These are phyloP conservation scores for Plasmodium gonderi DNA, from an alignment of 169 alveolate species.

Conservation along the genomic window DNA sequence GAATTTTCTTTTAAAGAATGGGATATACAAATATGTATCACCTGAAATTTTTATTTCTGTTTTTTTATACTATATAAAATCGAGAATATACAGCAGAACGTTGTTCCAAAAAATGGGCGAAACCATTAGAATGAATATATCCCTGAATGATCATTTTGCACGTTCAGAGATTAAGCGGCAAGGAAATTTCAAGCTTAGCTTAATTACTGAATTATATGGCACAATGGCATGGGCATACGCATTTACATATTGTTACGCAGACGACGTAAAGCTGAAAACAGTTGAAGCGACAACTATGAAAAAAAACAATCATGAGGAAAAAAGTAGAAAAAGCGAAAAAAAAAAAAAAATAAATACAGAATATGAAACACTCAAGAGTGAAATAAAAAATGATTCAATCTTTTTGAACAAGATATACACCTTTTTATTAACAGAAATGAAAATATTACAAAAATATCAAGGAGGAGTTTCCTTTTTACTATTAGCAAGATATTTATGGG, in stretches of 20 bases:
- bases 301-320: background rate
- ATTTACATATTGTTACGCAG: constrained; percentile 29
- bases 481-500: constrained; percentile 73
- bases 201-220: constrained; percentile 54
- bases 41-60: constrained; percentile 71
- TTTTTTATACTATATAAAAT: constrained; percentile 63
- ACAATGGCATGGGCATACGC: constrained; percentile 77
- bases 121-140: background rate
- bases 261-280: background rate
- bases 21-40: constrained; percentile 12
- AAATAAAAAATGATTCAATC: constrained; percentile 1
- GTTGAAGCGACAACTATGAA: background rate
- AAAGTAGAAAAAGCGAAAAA: background rate
- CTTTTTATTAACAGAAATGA: constrained; percentile 56
- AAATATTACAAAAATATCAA: constrained; percentile 13
- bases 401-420: constrained; percentile 35
- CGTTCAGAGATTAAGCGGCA: background rate
- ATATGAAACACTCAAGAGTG: too few relatives aligned
- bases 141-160: constrained; percentile 23
- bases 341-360: background rate
- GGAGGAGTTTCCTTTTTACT: constrained; percentile 36
- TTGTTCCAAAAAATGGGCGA: constrained; percentile 49
- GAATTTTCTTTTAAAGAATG: constrained; percentile 24
- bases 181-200: constrained; percentile 26
- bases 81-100: constrained; percentile 47